Evolutionary conservation across 371 early-diverging fungal species (phyloP).

Genomic region (Mortierella sp.): DNA sequence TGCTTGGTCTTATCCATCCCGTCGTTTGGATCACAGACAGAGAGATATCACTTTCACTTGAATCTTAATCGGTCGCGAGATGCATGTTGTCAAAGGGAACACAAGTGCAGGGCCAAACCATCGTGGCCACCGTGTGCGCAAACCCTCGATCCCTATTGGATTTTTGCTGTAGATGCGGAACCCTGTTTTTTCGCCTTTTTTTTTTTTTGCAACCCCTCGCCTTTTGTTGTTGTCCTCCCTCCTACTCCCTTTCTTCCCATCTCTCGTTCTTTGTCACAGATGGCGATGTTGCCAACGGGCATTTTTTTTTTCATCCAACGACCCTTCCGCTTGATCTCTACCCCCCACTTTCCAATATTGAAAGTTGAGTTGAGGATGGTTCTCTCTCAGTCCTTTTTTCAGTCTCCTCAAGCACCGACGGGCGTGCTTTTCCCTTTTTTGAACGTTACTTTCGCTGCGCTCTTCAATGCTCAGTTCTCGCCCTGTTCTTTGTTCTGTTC

Average conservation of each 20-base stretch:
- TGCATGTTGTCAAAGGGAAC: conserved; percentile 8
- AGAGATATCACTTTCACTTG: not conserved
- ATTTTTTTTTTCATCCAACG: not conserved
- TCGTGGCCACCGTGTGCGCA: conserved; percentile 40
- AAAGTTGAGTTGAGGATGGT: not conserved
- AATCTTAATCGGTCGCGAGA: conserved; percentile 11
- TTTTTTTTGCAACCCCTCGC: conserved; percentile 15
- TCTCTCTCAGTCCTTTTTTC: not conserved
- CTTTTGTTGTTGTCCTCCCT: conserved; percentile 11
- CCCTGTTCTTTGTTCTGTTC: conserved; percentile 3
- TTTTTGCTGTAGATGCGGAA: conserved; percentile 4
- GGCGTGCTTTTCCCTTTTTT: conserved; percentile 4
- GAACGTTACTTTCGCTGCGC: conserved; percentile 21
- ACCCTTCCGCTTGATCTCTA: not conserved
- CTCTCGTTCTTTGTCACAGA: not conserved
- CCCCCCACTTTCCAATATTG: not conserved
- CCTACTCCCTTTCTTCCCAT: conserved; percentile 6
- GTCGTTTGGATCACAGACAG: conserved; percentile 11
- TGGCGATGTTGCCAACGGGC: not conserved
- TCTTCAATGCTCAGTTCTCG: conserved; percentile 8
- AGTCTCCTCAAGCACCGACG: conserved; percentile 11
- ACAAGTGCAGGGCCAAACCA: conserved; percentile 1
- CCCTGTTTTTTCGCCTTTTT: conserved; percentile 15
- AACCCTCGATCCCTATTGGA: conserved; percentile 54
- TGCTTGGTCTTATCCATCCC: conserved; percentile 5